Percentiles rank a stretch among this genome's conserved stretches.
Conservation (phyloP, 164 flowering plant genomes). For the Vitis rupestris region DNA sequence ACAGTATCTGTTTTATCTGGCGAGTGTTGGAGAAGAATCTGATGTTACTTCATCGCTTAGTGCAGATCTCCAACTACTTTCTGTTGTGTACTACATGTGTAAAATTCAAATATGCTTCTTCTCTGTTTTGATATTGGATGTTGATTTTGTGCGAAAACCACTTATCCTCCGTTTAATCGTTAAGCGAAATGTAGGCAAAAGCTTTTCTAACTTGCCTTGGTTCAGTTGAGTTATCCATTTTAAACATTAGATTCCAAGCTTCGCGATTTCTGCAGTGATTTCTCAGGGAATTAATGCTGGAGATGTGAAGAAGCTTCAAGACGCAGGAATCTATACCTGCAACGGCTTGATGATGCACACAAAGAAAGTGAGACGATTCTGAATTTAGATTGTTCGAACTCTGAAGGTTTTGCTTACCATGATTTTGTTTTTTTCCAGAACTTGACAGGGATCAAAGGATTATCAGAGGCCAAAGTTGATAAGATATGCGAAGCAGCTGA, state of each 20-base stretch:
- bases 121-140: not conserved
- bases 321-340: conserved; percentile 97
- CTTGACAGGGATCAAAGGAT: conserved; percentile 91
- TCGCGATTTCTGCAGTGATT: conserved; percentile 50
- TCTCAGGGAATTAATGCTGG: conserved; percentile 97
- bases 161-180: too few relatives aligned
- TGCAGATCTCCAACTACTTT: not conserved
- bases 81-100: not conserved
- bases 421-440: conserved; percentile 33
- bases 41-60: not conserved
- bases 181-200: too few relatives aligned
- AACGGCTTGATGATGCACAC: conserved; percentile 99
- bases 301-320: conserved; percentile 97
- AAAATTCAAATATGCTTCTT: not conserved
- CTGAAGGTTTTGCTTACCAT: not conserved
- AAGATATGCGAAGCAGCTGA: conserved; percentile 99
- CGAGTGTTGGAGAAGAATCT: too few relatives aligned
- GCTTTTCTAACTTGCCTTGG: too few relatives aligned
- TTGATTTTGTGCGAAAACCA: too few relatives aligned
- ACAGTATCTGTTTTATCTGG: not conserved
- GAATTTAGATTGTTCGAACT: not conserved
- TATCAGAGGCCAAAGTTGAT: conserved; percentile 97
- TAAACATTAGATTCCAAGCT: not conserved
- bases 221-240: too few relatives aligned
- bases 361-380: conserved; percentile 58